phyloP scores from a whole-genome alignment of 2,329 filamentous ascomycete genomes.

The Nemania sp. region DNA sequence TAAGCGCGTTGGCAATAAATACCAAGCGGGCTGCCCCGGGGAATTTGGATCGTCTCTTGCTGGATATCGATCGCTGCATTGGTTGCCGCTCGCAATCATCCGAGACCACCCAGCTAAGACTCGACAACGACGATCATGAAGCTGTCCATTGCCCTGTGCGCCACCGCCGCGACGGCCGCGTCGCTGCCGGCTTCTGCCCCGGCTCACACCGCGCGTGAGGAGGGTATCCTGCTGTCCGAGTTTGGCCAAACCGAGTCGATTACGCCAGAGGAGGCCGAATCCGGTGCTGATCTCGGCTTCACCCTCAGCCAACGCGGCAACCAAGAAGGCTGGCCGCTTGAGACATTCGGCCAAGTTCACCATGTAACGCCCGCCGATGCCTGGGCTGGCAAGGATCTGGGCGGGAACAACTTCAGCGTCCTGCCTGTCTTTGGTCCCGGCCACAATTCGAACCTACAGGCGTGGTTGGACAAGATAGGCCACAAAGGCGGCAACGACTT shows the following conservation, averaged over 20 bases:
- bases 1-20: slow-evolving; percentile 23
- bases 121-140: slow-evolving; percentile 31
- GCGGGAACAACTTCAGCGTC: slow-evolving; percentile 33
- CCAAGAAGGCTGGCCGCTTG: slow-evolving; percentile 28
- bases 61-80: slow-evolving; percentile 19
- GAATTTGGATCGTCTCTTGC: slow-evolving; percentile 20
- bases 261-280: slow-evolving; percentile 21
- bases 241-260: slow-evolving; percentile 24
- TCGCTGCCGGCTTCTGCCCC: slow-evolving; percentile 27
- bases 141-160: slow-evolving; percentile 32
- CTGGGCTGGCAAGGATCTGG: slow-evolving; percentile 27
- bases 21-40: slow-evolving; percentile 9
- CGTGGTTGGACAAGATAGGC: slow-evolving; percentile 13
- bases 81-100: slow-evolving; percentile 14
- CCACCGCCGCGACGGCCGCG: slow-evolving; percentile 33
- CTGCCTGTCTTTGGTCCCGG: slow-evolving; percentile 32
- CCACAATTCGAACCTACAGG: slow-evolving; percentile 18
- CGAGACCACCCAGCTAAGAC: slow-evolving; percentile 4
- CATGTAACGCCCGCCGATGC: slow-evolving; percentile 28
- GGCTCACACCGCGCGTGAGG: slow-evolving; percentile 2
- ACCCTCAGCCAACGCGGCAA: slow-evolving; percentile 8
- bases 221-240: slow-evolving; percentile 22
- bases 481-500: not conserved
- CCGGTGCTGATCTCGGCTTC: slow-evolving; percentile 16
- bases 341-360: slow-evolving; percentile 30